A percentile compares a stretch with the other conserved stretches of the same genome.
Evolutionary conservation across 148 eudicot species (phyloP).

Genomic region (Nepenthes gracilis): DNA sequence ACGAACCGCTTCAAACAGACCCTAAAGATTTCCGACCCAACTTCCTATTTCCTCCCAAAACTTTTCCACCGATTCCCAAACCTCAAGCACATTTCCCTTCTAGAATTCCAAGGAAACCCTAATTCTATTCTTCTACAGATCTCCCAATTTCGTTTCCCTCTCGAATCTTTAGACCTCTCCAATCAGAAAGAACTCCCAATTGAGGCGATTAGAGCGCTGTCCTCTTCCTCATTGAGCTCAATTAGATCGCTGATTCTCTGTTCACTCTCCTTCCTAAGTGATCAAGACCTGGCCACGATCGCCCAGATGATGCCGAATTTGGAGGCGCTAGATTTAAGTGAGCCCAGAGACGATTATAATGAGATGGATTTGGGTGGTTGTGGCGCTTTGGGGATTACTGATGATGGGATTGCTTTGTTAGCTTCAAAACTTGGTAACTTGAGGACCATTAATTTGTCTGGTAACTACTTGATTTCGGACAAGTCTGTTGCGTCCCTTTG

Average conservation of each 20-base stretch:
- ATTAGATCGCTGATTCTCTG: slow-evolving; percentile 29
- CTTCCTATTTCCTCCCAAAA: slow-evolving; percentile 24
- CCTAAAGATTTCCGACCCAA: slow-evolving; percentile 23
- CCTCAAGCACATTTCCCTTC: slow-evolving; percentile 33
- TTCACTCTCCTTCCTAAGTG: slow-evolving; percentile 14
- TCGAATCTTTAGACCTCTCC: slow-evolving; percentile 32
- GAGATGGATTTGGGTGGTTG: neutral
- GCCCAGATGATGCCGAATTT: slow-evolving; percentile 21
- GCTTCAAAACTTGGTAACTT: slow-evolving; percentile 26
- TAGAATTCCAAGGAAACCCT: slow-evolving; percentile 12
- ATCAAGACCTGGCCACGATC: slow-evolving; percentile 24
- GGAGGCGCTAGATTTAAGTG: slow-evolving; percentile 39
- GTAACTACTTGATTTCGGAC: slow-evolving; percentile 38
- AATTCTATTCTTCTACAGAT: slow-evolving; percentile 14
- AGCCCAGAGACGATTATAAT: slow-evolving; percentile 8
- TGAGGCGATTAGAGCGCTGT: slow-evolving; percentile 17
- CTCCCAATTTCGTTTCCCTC: slow-evolving; percentile 10
- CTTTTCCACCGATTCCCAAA: slow-evolving; percentile 31
- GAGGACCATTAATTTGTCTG: slow-evolving; percentile 38
- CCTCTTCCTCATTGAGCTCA: slow-evolving; percentile 12
- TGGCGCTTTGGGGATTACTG: slow-evolving; percentile 34
- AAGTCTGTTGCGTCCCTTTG: slow-evolving; percentile 30
- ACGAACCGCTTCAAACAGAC: slow-evolving; percentile 35
- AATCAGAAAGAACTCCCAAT: slow-evolving; percentile 18
- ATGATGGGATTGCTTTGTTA: slow-evolving; percentile 38